Percentiles rank a stretch among this genome's conserved stretches.
Conservation (phyloP, 495 filamentous ascomycete genomes). For the Astrothelium macrocarpum region DNA sequence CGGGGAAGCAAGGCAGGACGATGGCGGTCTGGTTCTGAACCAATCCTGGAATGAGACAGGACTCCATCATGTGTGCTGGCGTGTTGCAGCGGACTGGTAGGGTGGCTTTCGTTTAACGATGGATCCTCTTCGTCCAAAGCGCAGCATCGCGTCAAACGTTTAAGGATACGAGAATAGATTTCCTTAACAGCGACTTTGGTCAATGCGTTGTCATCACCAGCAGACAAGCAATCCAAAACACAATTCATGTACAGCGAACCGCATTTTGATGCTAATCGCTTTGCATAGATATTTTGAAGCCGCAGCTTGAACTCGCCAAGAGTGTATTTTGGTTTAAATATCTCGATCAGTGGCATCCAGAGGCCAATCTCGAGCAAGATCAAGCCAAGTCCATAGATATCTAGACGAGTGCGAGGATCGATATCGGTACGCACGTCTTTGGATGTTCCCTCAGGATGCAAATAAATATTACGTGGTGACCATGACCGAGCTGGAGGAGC, state of each 20-base stretch:
- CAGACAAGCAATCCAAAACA: constrained; percentile 68
- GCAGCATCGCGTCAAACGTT: constrained; percentile 29
- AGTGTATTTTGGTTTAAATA: constrained; percentile 60
- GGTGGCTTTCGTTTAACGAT: background rate
- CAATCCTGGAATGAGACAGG: background rate
- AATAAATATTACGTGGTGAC: constrained; percentile 52
- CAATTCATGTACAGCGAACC: constrained; percentile 61
- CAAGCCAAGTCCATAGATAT: constrained; percentile 77
- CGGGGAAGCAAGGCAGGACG: constrained; percentile 2
- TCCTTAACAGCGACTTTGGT: constrained; percentile 17
- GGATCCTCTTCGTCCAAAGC: constrained; percentile 28
- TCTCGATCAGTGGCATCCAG: constrained; percentile 65
- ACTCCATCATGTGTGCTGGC: background rate
- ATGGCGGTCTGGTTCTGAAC: background rate
- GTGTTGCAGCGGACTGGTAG: background rate
- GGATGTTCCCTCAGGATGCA: constrained; percentile 49
- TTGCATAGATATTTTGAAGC: constrained; percentile 51
- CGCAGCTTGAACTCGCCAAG: constrained; percentile 53
- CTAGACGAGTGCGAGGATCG: constrained; percentile 45
- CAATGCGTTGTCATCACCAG: constrained; percentile 46
- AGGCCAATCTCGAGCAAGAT: constrained; percentile 78
- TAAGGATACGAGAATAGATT: constrained; percentile 24
- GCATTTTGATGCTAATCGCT: constrained; percentile 41
- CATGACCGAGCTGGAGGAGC: constrained; percentile 22
- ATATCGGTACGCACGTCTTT: constrained; percentile 33